Evolutionary conservation across 2,329 filamentous ascomycete genomes (phyloP), one percentile per base, ranked within the genome.

Genomic region (Talaromyces sp.): DNA sequence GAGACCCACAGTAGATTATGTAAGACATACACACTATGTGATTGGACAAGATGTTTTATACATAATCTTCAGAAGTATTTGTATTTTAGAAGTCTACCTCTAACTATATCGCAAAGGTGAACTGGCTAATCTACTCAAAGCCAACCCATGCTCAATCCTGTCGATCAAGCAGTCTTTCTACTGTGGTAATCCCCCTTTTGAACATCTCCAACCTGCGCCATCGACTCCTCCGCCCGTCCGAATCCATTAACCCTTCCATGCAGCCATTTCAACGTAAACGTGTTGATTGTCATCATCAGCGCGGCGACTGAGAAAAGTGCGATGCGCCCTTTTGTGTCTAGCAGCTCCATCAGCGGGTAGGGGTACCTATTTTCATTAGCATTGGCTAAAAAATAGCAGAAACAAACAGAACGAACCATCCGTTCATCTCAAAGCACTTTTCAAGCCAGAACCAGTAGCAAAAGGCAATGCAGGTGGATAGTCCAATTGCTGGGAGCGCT

Each of bases 331-430:
- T 77, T 70, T 0, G 85, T 88, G 55, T 80, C 81, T 48, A 95
- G 77, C 51, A 89, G 71, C 9, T 80, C 86, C 64, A 97, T 93
- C 27, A 96, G 82, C 1, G 92, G 92, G 73, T 97, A 96, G 0
- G 92, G 91, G 67, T 96, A 95, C 80, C 87, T 89, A 19, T 43
- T 48, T 60, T 2, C 11, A 46, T 56, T 66, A 73, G 24, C 10
- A 41, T 41, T 56, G 67, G 26, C 65, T n/a, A 2, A 14, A 21
- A 56, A 8, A 14, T 1, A 19, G 3, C 26, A 11, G 2, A 48
- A 24, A 12, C 4, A n/a, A n/a, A n/a, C n/a, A n/a, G 59, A 9
- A 31, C 31, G 14, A 81, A 86, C 73, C 81, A 87, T 58, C 84
- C 82, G 65, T 88, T 88, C 59, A 80, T 74, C 11, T 72, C 67